Percentiles rank a stretch among this genome's conserved stretches.
phyloP scores from a whole-genome alignment of 2,329 filamentous ascomycete genomes.

The Periconia macrospinosa region DNA sequence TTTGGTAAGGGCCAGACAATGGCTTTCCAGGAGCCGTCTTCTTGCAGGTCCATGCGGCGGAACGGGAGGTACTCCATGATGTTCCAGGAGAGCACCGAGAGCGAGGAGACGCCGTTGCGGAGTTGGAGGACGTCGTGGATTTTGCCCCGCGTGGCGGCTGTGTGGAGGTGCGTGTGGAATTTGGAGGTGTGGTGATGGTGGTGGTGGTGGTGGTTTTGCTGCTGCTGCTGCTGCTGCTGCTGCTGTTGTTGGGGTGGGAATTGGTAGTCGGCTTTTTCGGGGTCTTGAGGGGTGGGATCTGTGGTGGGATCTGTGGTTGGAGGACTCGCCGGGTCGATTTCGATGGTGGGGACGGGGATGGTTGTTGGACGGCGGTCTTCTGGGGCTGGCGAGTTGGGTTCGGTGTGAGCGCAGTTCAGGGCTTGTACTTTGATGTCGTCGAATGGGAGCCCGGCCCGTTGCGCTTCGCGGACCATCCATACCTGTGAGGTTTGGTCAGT shows the following conservation, averaged over 20 bases:
- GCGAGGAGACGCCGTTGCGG: constrained; percentile 57
- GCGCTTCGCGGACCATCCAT: constrained; percentile 70
- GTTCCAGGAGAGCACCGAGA: constrained; percentile 69
- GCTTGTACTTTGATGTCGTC: constrained; percentile 68
- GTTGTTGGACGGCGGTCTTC: constrained; percentile 6
- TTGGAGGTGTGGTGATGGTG: constrained; percentile 22
- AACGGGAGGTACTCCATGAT: constrained; percentile 83
- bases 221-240: too few relatives aligned
- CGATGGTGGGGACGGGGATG: constrained; percentile 30
- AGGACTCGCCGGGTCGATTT: constrained; percentile 33
- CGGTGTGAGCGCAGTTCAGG: constrained; percentile 63
- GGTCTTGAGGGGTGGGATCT: not conserved
- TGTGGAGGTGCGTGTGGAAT: constrained; percentile 63
- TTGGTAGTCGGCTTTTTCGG: not conserved
- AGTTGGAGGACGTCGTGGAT: constrained; percentile 75
- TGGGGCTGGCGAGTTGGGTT: constrained; percentile 13
- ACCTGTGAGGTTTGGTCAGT: not conserved
- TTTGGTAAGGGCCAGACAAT: constrained; percentile 79
- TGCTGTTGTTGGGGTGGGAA: not conserved
- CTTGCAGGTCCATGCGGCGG: constrained; percentile 74
- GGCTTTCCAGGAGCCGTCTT: constrained; percentile 75
- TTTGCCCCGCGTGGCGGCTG: constrained; percentile 54
- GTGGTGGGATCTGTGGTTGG: constrained; percentile 1
- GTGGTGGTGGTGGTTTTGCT: not conserved
- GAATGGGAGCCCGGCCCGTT: constrained; percentile 68